Evolutionary conservation across 805 yeast species (phyloP), one percentile per base, ranked within the genome.

Genomic region (Metschnikowia similis): DNA sequence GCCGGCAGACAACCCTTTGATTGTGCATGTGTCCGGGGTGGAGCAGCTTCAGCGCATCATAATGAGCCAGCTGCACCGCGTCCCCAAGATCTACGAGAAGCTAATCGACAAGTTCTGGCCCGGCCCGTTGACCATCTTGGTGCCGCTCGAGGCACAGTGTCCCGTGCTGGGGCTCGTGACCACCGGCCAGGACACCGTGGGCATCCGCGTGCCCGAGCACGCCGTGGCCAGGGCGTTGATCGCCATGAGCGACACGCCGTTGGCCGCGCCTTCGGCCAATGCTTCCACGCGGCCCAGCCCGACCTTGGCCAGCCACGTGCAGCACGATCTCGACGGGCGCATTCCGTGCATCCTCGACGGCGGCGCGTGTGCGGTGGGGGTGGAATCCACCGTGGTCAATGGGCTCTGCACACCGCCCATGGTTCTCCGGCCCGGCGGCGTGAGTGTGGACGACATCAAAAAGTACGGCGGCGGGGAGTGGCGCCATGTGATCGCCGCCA

Each of bases 181-280:
- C 0, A 94, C 92, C 0, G 84, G 82, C 8, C 97, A 92, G 64
- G 75, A 82, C 14, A 94, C 99, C 0, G 88, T 91, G 64, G 99
- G 97, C 0, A 95, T 90, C 1, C 76, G 99, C 52, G 77, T 94
- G 64, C 99, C 99, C 1, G 70, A 79, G 4, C 86, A 92, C 66
- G 89, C 92, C 0, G 80, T 94, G 1, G 98, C 98, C 0, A 73
- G 99, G 53, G 96, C 98, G 0, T 71, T 94, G 41, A 90, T 94
- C 48, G 87, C 89, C 1, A 60, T 87, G 10, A 81, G 95, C 48
- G 94, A 90, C 56, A 79, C 87, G 1, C 98, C 99, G 1, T 68
- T 94, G 35, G 99, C 99, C 0, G 99, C 99, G 0, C 99, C 99
- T 0, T 89, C 96, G 1, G 99, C 99, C 2, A 94, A 94, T 66